Conservation (phyloP, 75 land plant genomes). For the Cunninghamia lanceolata region DNA sequence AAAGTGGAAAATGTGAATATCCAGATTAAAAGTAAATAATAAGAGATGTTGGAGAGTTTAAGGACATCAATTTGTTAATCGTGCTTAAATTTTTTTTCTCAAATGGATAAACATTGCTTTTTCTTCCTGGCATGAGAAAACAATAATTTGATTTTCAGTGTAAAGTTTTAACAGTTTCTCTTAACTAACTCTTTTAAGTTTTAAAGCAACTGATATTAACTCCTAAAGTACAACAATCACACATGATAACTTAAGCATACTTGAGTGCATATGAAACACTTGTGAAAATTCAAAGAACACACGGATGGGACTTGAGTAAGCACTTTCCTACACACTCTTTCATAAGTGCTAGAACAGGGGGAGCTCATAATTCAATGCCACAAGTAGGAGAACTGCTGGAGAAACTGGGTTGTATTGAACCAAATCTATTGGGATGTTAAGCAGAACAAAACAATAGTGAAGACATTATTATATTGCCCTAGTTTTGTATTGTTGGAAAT, state of each 20-base stretch:
- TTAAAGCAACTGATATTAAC: not conserved
- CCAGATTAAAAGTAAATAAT: not conserved
- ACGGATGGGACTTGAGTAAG: not conserved
- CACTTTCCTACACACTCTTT: not conserved
- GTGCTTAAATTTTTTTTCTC: not conserved
- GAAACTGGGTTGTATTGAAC: not conserved
- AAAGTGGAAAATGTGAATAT: not conserved
- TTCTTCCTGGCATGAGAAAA: not conserved
- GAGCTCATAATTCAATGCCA: not conserved
- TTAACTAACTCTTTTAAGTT: not conserved
- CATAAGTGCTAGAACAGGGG: not conserved
- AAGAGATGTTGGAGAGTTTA: not conserved
- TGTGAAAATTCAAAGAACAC: not conserved
- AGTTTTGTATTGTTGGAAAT: not conserved
- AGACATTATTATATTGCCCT: not conserved
- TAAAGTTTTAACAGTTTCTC: not conserved
- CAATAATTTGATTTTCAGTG: not conserved
- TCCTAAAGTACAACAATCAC: not conserved
- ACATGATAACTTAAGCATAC: not conserved
- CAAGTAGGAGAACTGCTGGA: not conserved
- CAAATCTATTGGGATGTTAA: not conserved
- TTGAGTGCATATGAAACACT: not conserved
- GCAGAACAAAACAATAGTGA: not conserved
- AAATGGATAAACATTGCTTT: not conserved
- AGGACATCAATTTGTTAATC: no score